phyloP scores from a whole-genome alignment of 2,329 filamentous ascomycete genomes.

The Fusarium sp. region DNA sequence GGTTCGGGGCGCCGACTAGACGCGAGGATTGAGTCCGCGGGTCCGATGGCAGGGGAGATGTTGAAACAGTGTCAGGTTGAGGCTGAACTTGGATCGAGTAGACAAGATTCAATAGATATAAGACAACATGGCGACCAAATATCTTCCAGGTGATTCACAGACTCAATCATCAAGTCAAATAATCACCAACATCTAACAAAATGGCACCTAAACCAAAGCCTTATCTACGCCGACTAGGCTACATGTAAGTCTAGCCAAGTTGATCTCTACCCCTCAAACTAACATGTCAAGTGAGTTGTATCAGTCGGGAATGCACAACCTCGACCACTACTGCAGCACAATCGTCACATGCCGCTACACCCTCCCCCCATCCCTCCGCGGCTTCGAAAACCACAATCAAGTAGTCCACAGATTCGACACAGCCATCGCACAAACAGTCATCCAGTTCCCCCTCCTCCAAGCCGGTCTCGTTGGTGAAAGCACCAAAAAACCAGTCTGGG shows the following conservation, averaged over 20 bases:
- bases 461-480: not conserved
- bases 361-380: not conserved
- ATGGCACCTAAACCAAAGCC: conserved; percentile 2
- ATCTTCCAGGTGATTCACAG: no score
- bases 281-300: not conserved
- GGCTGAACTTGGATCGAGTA: not conserved
- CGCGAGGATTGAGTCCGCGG: not conserved
- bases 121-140: not conserved
- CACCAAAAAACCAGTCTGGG: conserved; percentile 1
- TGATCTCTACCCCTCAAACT: not conserved
- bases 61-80: not conserved
- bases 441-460: not conserved
- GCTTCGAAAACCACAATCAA: not conserved
- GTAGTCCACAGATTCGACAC: not conserved
- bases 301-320: not conserved
- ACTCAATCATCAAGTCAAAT: not conserved
- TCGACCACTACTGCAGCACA: conserved; percentile 7
- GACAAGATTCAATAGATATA: not conserved
- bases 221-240: conserved; percentile 1
- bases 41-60: not conserved
- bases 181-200: not conserved
- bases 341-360: not conserved
- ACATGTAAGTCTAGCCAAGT: conserved; percentile 1
- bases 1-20: not conserved
- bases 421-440: not conserved